Evolutionary conservation across 148 eudicot species (phyloP).

Genomic region (Silene conica): DNA sequence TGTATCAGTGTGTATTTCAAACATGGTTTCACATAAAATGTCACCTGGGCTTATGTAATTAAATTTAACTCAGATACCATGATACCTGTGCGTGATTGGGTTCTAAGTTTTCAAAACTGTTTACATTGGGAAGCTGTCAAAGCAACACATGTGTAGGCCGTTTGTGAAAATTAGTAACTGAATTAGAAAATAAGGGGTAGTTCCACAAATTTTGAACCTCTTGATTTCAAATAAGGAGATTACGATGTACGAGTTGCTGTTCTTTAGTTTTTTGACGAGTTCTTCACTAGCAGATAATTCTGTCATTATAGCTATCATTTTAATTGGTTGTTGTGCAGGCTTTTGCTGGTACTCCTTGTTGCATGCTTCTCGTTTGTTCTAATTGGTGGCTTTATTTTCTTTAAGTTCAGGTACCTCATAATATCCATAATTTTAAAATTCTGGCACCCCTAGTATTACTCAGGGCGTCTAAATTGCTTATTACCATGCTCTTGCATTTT

Average conservation of each 20-base stretch:
- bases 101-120: not conserved
- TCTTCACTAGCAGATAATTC: not conserved
- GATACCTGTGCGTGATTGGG: not conserved
- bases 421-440: conserved; percentile 8
- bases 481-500: not conserved
- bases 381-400: conserved; percentile 77
- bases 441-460: not conserved
- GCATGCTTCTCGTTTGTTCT: conserved; percentile 69
- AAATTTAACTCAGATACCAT: not conserved
- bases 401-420: conserved; percentile 59
- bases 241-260: not conserved
- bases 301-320: not conserved
- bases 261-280: not conserved
- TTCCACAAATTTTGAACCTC: not conserved
- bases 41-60: not conserved
- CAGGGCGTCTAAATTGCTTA: not conserved
- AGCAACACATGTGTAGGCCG: not conserved
- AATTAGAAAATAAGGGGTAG: not conserved
- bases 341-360: conserved; percentile 49
- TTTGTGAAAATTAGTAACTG: not conserved
- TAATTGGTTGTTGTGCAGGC: conserved; percentile 38
- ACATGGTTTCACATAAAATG: conserved; percentile 1
- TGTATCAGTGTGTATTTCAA: not conserved
- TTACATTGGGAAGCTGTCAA: not conserved
- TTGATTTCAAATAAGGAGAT: not conserved